Evolutionary conservation across 2,329 filamentous ascomycete genomes (phyloP), one percentile per base, ranked within the genome.

Genomic region (Rachicladosporium sp.): DNA sequence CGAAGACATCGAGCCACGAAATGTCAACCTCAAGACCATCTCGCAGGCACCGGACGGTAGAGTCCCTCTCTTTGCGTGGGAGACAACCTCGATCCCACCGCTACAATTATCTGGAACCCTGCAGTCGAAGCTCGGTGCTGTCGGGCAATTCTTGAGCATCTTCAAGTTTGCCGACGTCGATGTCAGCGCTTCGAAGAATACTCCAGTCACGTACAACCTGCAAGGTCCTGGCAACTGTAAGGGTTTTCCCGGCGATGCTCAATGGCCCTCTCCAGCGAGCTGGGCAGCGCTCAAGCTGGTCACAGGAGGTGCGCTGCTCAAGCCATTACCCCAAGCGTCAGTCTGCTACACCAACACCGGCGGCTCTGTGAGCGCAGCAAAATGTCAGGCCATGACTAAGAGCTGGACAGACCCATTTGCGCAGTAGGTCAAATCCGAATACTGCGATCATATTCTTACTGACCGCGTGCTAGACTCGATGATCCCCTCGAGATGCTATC

Each of bases 101-200:
- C 23, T 3, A 8, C 23, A 27, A 8, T 7, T 27, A 6, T 27
- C 23, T 8, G 5, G 6, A 6, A 27, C 23, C 7, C 23, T 27
- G 7, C 23, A 27, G 23, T 27, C 23, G 2, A 27, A 6, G 23
- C 7, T 27, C 23, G 23, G 23, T 8, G 23, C 23, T 27, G 23
- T 8, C 7, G 23, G 23, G 23, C 23, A 58, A 9, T 60, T 53
- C 2, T 55, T 49, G 31, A 60, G 58, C 35, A 50, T 59, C 55
- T 57, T 36, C 12, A 9, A 12, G 4, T 36, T 36, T 27, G 21
- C n/a, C 10, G n/a, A 12, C 34, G 10, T 36, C 12, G 19, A 36
- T 36, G 34, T 36, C 10, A 8, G 23, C 23, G 23, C 23, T 6
- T 27, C 29, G 10, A 27, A 31, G 4, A 11, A 3, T 27, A 33